Evolutionary conservation across 2,329 filamentous ascomycete species (phyloP), one percentile per base, ranked within the genome.

Genomic region (Chaetothyriales sp.): DNA sequence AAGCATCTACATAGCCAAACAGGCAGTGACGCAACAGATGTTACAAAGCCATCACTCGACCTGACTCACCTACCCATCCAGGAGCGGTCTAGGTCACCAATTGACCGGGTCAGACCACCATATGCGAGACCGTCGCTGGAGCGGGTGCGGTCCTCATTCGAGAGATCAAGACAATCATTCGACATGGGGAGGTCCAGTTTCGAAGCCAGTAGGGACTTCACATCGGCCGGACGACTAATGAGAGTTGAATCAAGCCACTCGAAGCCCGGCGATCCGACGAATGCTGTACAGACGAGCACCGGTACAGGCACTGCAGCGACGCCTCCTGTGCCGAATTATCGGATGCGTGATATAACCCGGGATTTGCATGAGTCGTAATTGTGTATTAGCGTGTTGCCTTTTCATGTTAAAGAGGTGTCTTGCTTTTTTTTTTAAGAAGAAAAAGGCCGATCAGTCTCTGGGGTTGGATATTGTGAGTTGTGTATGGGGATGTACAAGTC

Each of bases 21-120:
- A 60, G 87, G 88, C 54, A 95, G 89, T 68, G 89, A 95, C 66
- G 90, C 87, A 54, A 95, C 92, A 47, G 89, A 93, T 61, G 93
- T 88, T 66, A 93, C 87, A 19, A 55, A 52, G 32, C 58, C 55
- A 9, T 60, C 58, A 2, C 50, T 60, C 46, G 58, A 61, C 32
- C 50, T 54, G 22, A 22, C 51, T 1, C 44, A 12, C 10, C 25
- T 18, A 10, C 46, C 18, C 10, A 42, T 39, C 32, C 32, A 39
- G 10, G 32, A 39, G 12, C 32, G 32, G 32, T 39, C 32, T 9
- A 10, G 12, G 25, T 26, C 45, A 47, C 45, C 45, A 18, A 18
- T 32, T 32, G 45, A 72, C 66, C 39, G 70, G 68, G 54, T 60
- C 68, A 47, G 69, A 71, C 43, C 70, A 66, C 54, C 22, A 9